Evolutionary conservation across 257 asterid species (phyloP).

Genomic region (Solanum bukasovii): DNA sequence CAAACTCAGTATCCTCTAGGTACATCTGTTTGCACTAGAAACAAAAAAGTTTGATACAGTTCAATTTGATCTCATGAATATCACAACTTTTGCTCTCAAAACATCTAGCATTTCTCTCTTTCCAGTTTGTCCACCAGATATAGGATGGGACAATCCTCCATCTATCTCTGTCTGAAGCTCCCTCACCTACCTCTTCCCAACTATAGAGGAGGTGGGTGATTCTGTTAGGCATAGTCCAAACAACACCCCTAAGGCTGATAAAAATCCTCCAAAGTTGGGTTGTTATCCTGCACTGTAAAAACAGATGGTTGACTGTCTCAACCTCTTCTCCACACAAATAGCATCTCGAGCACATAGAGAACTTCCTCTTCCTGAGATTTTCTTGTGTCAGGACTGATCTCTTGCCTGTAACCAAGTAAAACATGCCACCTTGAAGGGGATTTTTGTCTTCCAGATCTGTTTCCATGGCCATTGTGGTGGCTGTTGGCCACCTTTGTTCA

Average conservation of each 20-base stretch:
- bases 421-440: not conserved
- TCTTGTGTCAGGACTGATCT: not conserved
- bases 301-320: not conserved
- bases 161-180: not conserved
- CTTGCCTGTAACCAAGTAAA: not conserved
- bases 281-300: not conserved
- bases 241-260: not conserved
- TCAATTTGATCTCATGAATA: not conserved
- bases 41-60: not conserved
- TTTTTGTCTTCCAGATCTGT: not conserved
- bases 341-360: not conserved
- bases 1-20: not conserved
- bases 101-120: not conserved
- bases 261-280: not conserved
- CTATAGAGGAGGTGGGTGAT: not conserved
- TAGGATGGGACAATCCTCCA: not conserved
- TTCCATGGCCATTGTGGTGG: not conserved
- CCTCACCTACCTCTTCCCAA: not conserved
- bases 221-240: not conserved
- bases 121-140: not conserved
- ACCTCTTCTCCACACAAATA: not conserved
- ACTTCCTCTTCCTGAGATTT: not conserved
- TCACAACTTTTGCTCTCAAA: not conserved
- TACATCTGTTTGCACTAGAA: not conserved
- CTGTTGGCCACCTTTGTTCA: not conserved